Evolutionary conservation across 163 green algal genomes (phyloP).

Genomic region (Scenedesmus sp.): DNA sequence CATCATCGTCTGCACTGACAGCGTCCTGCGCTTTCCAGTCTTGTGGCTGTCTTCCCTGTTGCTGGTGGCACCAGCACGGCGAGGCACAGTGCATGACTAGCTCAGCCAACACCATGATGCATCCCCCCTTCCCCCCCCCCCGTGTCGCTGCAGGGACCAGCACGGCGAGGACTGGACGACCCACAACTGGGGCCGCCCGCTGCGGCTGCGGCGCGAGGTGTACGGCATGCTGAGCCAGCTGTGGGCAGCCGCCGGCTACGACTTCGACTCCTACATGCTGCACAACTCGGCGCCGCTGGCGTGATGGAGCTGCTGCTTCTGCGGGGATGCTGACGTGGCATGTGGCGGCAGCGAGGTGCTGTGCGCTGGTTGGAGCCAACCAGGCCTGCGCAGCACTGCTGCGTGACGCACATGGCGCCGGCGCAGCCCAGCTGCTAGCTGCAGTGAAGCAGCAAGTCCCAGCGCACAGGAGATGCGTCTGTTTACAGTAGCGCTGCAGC

Average conservation of each 20-base stretch:
- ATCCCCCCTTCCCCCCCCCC: no score
- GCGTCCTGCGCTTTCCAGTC: background rate
- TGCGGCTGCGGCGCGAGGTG: background rate
- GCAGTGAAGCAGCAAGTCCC: no score
- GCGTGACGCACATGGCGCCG: no score
- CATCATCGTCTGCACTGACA: no score
- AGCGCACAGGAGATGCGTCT: no score
- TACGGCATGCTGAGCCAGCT: conserved; percentile 16
- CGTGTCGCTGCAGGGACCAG: background rate
- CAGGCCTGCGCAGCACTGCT: no score
- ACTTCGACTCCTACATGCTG: conserved; percentile 48
- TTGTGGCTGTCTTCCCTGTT: background rate
- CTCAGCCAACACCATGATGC: no score
- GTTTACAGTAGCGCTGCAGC: no score
- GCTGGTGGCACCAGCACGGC: background rate
- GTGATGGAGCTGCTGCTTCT: background rate
- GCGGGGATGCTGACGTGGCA: background rate
- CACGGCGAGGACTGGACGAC: background rate
- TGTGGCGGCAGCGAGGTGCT: background rate
- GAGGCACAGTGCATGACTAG: no score
- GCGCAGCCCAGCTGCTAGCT: no score
- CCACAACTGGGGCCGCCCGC: conserved; percentile 17
- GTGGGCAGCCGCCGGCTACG: conserved; percentile 25
- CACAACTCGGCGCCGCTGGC: conserved; percentile 1
- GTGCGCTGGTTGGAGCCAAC: no score